Evolutionary conservation across 1,284 basidiomycete genomes (phyloP).

Genomic region (Ganoderma lingzhi): DNA sequence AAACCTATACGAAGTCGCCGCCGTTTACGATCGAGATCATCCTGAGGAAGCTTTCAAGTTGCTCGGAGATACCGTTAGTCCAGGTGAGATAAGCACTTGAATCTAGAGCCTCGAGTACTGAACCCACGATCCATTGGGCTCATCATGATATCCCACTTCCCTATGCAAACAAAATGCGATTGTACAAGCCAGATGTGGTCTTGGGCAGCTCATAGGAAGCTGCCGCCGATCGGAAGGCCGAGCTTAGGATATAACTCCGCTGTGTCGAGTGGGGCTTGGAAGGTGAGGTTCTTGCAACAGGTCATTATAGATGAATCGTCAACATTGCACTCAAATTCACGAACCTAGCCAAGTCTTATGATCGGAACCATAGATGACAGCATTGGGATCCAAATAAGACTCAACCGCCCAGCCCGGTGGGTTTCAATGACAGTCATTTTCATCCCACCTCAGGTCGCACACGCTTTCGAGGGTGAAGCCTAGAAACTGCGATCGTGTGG

Average conservation of each 20-base stretch:
- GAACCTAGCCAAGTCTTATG: not conserved
- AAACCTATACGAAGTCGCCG: not conserved
- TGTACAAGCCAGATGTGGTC: not conserved
- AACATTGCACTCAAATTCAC: not conserved
- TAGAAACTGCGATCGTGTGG: constrained; percentile 7
- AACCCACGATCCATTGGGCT: not conserved
- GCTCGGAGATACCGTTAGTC: not conserved
- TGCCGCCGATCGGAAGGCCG: not conserved
- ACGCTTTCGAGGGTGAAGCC: not conserved
- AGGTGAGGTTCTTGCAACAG: not conserved
- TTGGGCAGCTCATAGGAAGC: not conserved
- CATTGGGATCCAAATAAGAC: not conserved
- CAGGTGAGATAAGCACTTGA: not conserved
- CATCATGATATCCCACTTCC: not conserved
- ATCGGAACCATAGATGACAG: not conserved
- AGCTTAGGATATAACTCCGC: not conserved
- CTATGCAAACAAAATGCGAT: not conserved
- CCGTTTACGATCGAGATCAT: not conserved
- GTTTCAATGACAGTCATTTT: not conserved
- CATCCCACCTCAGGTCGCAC: not conserved
- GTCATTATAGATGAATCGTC: not conserved
- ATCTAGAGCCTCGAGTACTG: not conserved
- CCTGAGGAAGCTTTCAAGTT: not conserved
- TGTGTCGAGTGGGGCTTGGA: not conserved
- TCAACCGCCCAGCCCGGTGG: not conserved